Evolutionary conservation across 2,329 filamentous ascomycete genomes (phyloP), one percentile per base, ranked within the genome.

Genomic region (Diaporthe longicolla): DNA sequence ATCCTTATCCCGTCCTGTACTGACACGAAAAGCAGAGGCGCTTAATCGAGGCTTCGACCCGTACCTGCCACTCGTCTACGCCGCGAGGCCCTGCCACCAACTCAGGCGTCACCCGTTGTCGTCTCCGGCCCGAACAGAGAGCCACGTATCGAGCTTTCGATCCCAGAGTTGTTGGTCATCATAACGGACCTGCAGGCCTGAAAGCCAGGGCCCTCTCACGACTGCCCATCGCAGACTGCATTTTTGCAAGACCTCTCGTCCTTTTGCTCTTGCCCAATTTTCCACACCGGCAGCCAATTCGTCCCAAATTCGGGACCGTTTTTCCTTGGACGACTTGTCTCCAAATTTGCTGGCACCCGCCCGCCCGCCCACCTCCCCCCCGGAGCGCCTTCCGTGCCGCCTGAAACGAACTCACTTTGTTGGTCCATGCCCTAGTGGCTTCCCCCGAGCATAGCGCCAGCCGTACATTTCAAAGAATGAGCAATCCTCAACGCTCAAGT

Each of bases 401-500:
- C 80, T 77, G 82, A 63, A 61, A 71, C 69, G 58, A 63, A 37
- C 40, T 43, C 69, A 32, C 57, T 29, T 35, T 63, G 57, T 26
- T 63, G 45, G 45, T 63, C 58, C 29, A 61, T 54, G 69, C 69
- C 69, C 58, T 66, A 63, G 66, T 71, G 52, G 40, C 59, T 77
- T 81, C 81, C 73, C 79, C 61, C 52, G 8, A 35, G 50, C 24
- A 48, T 68, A 63, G 55, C 52, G 9, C 59, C 55, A 50, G 45
- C n/a, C 55, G 32, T 45, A 45, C 61, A 45, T 59, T 40, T 63
- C 61, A 45, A 32, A 61, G 61, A 70, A 85, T 84, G 81, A 84
- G 82, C 79, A 78, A 80, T 68, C 79, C 82, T 71, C 81, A 82
- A 78, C 83, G 83, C 75, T 82, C 87, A 77, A 88, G 85, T 79